Conservation (phyloP, 371 early-diverging fungal genomes). For the Actinomucor elegans region DNA sequence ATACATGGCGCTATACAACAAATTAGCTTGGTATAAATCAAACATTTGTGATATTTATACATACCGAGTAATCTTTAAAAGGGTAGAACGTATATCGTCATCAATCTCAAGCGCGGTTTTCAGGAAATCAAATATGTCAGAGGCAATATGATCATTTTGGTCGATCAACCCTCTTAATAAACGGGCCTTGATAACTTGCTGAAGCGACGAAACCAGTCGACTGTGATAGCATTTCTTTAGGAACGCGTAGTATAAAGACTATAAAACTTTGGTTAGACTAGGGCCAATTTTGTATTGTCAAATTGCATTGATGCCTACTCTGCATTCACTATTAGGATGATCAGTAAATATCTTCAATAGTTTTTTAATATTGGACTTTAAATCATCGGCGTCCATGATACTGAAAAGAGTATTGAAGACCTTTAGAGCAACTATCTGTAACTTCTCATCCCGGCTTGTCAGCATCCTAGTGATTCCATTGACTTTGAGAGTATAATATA, state of each 20-base stretch:
- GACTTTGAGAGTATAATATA: constrained; percentile 52
- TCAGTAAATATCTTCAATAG: constrained; percentile 32
- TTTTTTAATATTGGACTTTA: constrained; percentile 42
- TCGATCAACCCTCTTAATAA: constrained; percentile 55
- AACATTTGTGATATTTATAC: too few species aligned
- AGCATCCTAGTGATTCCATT: constrained; percentile 35
- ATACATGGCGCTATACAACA: constrained; percentile 54
- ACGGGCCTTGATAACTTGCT: constrained; percentile 5
- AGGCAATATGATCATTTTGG: constrained; percentile 47
- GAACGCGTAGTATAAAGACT: constrained; percentile 36
- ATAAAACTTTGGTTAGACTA: too few species aligned
- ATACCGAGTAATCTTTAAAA: constrained; percentile 48
- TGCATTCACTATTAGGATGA: constrained; percentile 47
- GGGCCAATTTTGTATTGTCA: background rate
- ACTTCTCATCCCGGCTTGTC: background rate
- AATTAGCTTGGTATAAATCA: too few species aligned
- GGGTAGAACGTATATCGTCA: constrained; percentile 39
- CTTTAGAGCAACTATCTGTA: constrained; percentile 51
- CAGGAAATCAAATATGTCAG: constrained; percentile 51
- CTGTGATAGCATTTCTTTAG: constrained; percentile 19
- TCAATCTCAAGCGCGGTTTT: constrained; percentile 34
- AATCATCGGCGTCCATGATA: constrained; percentile 32
- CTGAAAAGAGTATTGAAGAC: constrained; percentile 51
- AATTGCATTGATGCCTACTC: constrained; percentile 30
- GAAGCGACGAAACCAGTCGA: too few species aligned